These are phyloP conservation scores for Nevesoporus exiguus DNA, from an alignment of 768 basidiomycete species.

Conservation along the genomic window DNA sequence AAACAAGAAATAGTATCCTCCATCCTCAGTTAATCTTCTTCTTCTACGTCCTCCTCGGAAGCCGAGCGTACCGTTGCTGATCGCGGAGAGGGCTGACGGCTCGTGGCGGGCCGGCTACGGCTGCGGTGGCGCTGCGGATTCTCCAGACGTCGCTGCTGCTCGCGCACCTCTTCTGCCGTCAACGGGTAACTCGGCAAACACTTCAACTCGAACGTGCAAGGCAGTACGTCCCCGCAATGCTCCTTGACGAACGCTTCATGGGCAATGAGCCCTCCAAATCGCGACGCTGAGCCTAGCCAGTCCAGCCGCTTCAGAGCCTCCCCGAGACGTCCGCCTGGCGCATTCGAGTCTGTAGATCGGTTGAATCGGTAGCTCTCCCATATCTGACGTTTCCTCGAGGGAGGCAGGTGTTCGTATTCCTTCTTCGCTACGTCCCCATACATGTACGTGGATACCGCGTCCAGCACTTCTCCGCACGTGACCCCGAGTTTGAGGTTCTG, in stretches of 20 bases:
- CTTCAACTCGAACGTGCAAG: constrained; percentile 59
- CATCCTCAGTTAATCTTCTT: constrained; percentile 7
- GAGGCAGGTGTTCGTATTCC: constrained; percentile 47
- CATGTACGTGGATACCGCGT: constrained; percentile 50
- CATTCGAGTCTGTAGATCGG: constrained; percentile 57
- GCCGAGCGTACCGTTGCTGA: constrained; percentile 7
- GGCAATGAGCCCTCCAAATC: constrained; percentile 58
- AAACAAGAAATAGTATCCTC: background rate
- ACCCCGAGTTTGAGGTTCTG: constrained; percentile 47
- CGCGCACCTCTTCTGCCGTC: constrained; percentile 48
- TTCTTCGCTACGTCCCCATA: constrained; percentile 45
- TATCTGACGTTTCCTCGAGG: constrained; percentile 40
- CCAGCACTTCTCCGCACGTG: constrained; percentile 65
- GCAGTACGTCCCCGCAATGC: constrained; percentile 45
- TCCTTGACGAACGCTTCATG: constrained; percentile 44
- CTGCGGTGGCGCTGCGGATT: constrained; percentile 19
- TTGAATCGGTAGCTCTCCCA: constrained; percentile 59
- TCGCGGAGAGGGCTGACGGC: constrained; percentile 21
- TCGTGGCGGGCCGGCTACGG: constrained; percentile 17
- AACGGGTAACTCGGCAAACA: constrained; percentile 47
- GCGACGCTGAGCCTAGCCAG: constrained; percentile 54
- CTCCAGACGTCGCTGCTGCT: constrained; percentile 39
- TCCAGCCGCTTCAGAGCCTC: constrained; percentile 64
- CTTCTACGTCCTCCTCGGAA: constrained; percentile 17
- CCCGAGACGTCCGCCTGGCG: constrained; percentile 66